Conservation (phyloP, 352 stramenopile genomes). For the Globisporangium viniferum region DNA sequence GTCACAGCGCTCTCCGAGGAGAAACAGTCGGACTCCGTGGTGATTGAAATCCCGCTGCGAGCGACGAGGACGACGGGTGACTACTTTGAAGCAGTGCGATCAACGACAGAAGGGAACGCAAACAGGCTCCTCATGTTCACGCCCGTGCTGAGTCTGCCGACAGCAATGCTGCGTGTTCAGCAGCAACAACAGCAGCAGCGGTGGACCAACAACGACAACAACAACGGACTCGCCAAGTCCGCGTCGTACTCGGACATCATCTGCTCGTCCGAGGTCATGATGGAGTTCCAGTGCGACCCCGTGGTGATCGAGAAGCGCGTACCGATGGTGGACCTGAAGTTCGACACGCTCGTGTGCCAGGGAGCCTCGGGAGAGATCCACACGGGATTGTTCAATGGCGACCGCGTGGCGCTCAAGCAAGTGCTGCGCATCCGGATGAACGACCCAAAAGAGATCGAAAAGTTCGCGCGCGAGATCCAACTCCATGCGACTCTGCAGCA, state of each 20-base stretch:
- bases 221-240: slow-evolving; percentile 17
- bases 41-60: background rate
- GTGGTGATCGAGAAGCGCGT: slow-evolving; percentile 43
- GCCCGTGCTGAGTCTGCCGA: slow-evolving; percentile 20
- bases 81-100: slow-evolving; percentile 2
- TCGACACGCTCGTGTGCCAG: slow-evolving; percentile 33
- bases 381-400: slow-evolving; percentile 26
- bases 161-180: background rate
- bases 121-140: slow-evolving; percentile 11
- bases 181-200: slow-evolving; percentile 5
- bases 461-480: slow-evolving; percentile 53
- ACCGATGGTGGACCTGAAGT: slow-evolving; percentile 49
- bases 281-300: slow-evolving; percentile 49
- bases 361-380: slow-evolving; percentile 43
- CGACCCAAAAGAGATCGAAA: slow-evolving; percentile 47
- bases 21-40: slow-evolving; percentile 2
- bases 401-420: slow-evolving; percentile 45
- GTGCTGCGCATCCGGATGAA: slow-evolving; percentile 34
- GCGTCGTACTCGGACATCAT: slow-evolving; percentile 46
- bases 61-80: background rate
- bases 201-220: slow-evolving; percentile 11
- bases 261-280: slow-evolving; percentile 39
- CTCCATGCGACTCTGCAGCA: slow-evolving; percentile 49
- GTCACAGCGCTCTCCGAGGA: background rate
- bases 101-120: background rate